These are phyloP conservation scores for Exophiala dermatitidis DNA, from an alignment of 2,329 filamentous ascomycete genomes.

Conservation along the genomic window DNA sequence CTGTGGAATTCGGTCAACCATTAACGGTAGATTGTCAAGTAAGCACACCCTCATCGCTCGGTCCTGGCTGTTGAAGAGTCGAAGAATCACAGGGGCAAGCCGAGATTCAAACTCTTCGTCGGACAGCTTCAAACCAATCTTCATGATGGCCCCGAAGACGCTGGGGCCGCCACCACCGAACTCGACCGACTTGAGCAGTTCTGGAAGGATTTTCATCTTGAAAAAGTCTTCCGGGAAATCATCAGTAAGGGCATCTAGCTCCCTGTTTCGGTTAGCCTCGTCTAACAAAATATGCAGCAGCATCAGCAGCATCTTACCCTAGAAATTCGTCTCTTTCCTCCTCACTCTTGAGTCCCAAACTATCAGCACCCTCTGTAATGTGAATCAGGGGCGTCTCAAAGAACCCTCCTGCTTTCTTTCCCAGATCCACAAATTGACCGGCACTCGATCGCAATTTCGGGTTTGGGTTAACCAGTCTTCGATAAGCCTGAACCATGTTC, in stretches of 20 bases:
- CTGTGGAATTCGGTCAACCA: constrained; percentile 84
- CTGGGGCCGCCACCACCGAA: constrained; percentile 93
- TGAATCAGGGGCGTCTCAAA: constrained; percentile 91
- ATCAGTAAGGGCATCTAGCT: constrained; percentile 77
- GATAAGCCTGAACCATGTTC: constrained; percentile 85
- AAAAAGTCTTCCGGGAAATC: constrained; percentile 98
- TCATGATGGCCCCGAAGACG: constrained; percentile 79
- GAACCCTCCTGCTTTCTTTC: constrained; percentile 71
- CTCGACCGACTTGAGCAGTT: constrained; percentile 96
- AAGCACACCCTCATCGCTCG: constrained; percentile 85
- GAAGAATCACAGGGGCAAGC: constrained; percentile 77
- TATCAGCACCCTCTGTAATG: constrained; percentile 86
- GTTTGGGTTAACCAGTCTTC: constrained; percentile 77
- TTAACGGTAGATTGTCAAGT: constrained; percentile 76
- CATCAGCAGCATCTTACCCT: constrained; percentile 40
- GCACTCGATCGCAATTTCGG: constrained; percentile 82
- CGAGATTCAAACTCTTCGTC: constrained; percentile 82
- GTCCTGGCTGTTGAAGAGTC: constrained; percentile 85
- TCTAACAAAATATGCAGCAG: not conserved
- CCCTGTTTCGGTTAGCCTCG: constrained; percentile 38
- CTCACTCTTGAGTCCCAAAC: constrained; percentile 78
- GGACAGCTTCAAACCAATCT: constrained; percentile 78
- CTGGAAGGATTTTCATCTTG: constrained; percentile 91
- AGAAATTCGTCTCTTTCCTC: constrained; percentile 79
- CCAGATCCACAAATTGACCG: constrained; percentile 82